phyloP scores from a whole-genome alignment of 345 rosid species.

The Acer saccharum region DNA sequence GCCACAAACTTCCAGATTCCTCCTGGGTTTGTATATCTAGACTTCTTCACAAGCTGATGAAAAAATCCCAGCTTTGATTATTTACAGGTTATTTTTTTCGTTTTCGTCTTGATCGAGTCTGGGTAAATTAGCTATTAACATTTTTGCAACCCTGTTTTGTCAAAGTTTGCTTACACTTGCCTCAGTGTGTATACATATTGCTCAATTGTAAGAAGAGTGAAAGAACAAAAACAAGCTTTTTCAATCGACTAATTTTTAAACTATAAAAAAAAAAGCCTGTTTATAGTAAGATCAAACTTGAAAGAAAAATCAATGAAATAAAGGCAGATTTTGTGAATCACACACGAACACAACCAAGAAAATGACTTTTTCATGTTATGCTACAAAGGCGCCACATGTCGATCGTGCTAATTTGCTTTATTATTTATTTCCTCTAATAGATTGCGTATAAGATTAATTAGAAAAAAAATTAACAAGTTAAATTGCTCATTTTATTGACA shows the following conservation, averaged over 20 bases:
- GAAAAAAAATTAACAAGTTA: background rate
- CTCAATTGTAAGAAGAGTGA: too few relatives aligned
- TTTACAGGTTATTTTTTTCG: background rate
- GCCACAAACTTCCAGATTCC: constrained; percentile 54
- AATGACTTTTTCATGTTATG: background rate
- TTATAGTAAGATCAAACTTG: too few relatives aligned
- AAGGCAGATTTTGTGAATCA: background rate
- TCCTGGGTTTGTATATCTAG: constrained; percentile 65
- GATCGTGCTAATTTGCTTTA: background rate
- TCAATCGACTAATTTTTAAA: too few relatives aligned
- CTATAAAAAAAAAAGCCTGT: too few relatives aligned
- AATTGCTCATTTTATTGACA: constrained; percentile 1
- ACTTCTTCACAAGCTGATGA: constrained; percentile 46
- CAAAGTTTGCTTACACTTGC: background rate
- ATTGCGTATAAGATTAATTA: background rate
- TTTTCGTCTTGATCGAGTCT: background rate
- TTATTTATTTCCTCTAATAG: background rate
- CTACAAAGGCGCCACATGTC: background rate
- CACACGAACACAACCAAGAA: background rate
- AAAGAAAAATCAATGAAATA: too few relatives aligned
- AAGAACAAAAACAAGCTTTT: too few relatives aligned
- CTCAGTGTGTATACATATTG: too few relatives aligned
- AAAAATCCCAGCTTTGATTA: background rate
- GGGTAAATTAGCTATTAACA: too few relatives aligned
- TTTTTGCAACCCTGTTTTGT: background rate